Evolutionary conservation across 768 basidiomycete species (phyloP), one percentile per base, ranked within the genome.

Genomic region (Macrolepiota albuminosa): DNA sequence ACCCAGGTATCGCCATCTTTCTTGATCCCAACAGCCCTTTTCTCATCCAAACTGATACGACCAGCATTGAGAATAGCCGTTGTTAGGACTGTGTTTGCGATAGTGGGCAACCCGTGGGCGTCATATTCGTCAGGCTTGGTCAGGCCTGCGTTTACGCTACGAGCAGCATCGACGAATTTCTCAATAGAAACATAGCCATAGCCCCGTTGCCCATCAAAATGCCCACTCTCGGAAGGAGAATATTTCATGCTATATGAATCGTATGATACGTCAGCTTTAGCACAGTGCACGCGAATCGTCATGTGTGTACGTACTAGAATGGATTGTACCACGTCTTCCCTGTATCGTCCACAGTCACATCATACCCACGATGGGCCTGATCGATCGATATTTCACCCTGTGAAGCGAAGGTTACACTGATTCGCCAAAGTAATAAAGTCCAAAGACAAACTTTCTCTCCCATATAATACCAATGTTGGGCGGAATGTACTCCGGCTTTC

Each of bases 391-490:
- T 91, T 64, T 96, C 95, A 26, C 95, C 95, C 91, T 93, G 70
- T 24, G 65, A 59, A 60, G 33, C 37, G 26, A 50, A 66, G 24
- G 36, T 63, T 36, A 39, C 34, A 26, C 29, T 10, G 39, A 58
- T 45, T 21, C 29, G n/a, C 24, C 21, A 42, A 54, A 29, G 10
- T 29, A 10, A 55, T 48, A 53, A 43, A 16, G 26, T 55, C 10
- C 24, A 21, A 59, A 51, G 52, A 48, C 72, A 8, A 56, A 86
- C 92, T 80, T 92, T 95, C 76, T 92, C 89, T 52, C 83, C 94
- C 89, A 95, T 92, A 74, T 95, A 95, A 73, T 95, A 93, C 90
- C 91, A 95, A 68, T 92, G 87, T 68, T 97, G 94, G 43, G 88
- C 89, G 8, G 89, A 88, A 71, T 95, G 93, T 9, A 96, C 81